phyloP scores from a whole-genome alignment of 2,329 filamentous ascomycete genomes.

The Fusarium pseudoanthophilum region DNA sequence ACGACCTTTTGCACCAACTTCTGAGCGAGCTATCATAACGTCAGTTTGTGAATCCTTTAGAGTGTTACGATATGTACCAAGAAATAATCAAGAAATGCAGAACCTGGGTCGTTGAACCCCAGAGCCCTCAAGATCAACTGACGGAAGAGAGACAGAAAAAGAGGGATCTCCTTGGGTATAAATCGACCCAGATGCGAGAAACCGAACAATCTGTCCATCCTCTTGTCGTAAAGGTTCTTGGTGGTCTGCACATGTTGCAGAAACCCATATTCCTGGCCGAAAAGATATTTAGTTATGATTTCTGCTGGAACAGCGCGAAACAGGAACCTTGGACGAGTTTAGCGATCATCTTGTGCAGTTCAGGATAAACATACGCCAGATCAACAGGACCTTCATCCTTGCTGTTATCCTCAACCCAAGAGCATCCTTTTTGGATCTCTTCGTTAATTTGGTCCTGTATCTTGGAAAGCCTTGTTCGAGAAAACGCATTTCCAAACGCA shows the following conservation, averaged over 20 bases:
- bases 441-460: conserved; percentile 1
- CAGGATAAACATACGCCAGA: background rate
- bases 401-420: background rate
- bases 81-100: background rate
- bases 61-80: background rate
- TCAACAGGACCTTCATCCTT: background rate
- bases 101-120: background rate
- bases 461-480: background rate
- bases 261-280: conserved; percentile 1
- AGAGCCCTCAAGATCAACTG: background rate
- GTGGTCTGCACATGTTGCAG: background rate
- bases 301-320: conserved; percentile 7
- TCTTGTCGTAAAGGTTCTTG: background rate
- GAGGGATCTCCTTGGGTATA: conserved; percentile 1
- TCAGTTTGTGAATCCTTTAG: background rate
- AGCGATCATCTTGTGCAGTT: background rate
- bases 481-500: background rate
- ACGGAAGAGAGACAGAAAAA: background rate
- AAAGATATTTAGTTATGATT: conserved; percentile 1
- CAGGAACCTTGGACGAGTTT: background rate
- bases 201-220: background rate
- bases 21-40: background rate
- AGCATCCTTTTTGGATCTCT: background rate
- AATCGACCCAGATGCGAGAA: conserved; percentile 3
- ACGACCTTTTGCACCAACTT: background rate